Evolutionary conservation across 2,329 filamentous ascomycete species (phyloP).

Genomic region (Calonectria hongkongensis): DNA sequence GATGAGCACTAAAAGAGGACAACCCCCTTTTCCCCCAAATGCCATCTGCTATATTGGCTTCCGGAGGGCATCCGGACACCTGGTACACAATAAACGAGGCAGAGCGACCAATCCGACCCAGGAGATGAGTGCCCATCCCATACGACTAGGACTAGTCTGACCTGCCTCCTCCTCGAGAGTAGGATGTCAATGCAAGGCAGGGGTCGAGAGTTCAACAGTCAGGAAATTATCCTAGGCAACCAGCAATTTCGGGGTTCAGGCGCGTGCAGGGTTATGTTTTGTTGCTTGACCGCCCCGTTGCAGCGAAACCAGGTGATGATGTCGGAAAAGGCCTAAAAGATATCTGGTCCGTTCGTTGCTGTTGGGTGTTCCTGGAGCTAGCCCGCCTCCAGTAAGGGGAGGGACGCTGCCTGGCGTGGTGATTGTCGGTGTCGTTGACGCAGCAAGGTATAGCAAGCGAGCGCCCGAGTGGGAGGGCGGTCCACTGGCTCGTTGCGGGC

Average conservation of each 20-base stretch:
- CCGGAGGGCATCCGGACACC: not conserved
- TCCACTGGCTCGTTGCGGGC: constrained; percentile 26
- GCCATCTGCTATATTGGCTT: constrained; percentile 10
- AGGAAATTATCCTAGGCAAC: constrained; percentile 49
- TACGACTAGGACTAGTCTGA: constrained; percentile 17
- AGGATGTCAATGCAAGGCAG: constrained; percentile 39
- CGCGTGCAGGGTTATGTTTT: constrained; percentile 31
- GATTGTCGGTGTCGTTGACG: constrained; percentile 17
- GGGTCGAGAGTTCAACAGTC: constrained; percentile 45
- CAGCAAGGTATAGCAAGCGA: constrained; percentile 27
- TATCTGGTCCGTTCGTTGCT: not conserved
- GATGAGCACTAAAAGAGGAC: constrained; percentile 6
- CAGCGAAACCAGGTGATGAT: not conserved
- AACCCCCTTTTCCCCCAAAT: constrained; percentile 13
- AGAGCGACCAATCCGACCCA: constrained; percentile 20
- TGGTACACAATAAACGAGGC: not conserved
- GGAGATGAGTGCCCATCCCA: constrained; percentile 28
- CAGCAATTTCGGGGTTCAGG: constrained; percentile 52
- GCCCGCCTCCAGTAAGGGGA: not conserved
- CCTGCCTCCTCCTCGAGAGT: constrained; percentile 9
- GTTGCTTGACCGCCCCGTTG: constrained; percentile 21
- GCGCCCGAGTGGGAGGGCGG: constrained; percentile 9
- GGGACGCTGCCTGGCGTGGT: constrained; percentile 3
- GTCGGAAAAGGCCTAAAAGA: constrained; percentile 3
- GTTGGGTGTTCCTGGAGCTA: constrained; percentile 23